Percentiles rank a stretch among this genome's conserved stretches.
Conservation (phyloP, 2,329 filamentous ascomycete genomes). For the Xenosphaeropsis pyriputrescens region DNA sequence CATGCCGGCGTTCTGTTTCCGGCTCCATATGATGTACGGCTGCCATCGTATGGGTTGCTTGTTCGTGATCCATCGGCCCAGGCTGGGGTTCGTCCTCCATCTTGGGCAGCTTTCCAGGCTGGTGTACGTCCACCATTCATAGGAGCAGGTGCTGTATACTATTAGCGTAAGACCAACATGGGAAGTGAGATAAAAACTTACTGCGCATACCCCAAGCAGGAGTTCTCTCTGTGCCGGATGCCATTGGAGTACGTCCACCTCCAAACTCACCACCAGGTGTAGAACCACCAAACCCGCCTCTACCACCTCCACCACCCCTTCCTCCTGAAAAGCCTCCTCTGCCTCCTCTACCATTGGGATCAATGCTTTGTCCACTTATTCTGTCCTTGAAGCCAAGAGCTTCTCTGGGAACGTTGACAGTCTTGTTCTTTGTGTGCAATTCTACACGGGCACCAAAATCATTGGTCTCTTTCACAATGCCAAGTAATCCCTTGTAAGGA, state of each 20-base stretch:
- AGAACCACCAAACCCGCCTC: constrained; percentile 30
- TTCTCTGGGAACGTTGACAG: constrained; percentile 69
- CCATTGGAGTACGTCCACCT: constrained; percentile 55
- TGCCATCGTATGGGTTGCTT: constrained; percentile 49
- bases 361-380: constrained; percentile 63
- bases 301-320: constrained; percentile 22
- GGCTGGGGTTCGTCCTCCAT: constrained; percentile 46
- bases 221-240: constrained; percentile 47
- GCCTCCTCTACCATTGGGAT: constrained; percentile 40
- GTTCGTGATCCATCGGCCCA: constrained; percentile 57
- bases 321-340: constrained; percentile 28
- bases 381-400: constrained; percentile 78
- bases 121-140: constrained; percentile 46
- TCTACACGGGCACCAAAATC: constrained; percentile 79
- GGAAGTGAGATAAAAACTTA: constrained; percentile 27
- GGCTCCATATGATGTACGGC: constrained; percentile 58
- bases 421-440: constrained; percentile 87
- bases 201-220: constrained; percentile 58
- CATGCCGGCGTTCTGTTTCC: constrained; percentile 62
- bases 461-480: constrained; percentile 90
- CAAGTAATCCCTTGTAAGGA: constrained; percentile 80
- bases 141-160: constrained; percentile 33
- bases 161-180: constrained; percentile 6
- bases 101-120: constrained; percentile 42
- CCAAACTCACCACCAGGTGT: constrained; percentile 40